Base-by-base conservation (phyloP, 2,329 filamentous ascomycete genomes). In the Cytospora schulzeri region DNA sequence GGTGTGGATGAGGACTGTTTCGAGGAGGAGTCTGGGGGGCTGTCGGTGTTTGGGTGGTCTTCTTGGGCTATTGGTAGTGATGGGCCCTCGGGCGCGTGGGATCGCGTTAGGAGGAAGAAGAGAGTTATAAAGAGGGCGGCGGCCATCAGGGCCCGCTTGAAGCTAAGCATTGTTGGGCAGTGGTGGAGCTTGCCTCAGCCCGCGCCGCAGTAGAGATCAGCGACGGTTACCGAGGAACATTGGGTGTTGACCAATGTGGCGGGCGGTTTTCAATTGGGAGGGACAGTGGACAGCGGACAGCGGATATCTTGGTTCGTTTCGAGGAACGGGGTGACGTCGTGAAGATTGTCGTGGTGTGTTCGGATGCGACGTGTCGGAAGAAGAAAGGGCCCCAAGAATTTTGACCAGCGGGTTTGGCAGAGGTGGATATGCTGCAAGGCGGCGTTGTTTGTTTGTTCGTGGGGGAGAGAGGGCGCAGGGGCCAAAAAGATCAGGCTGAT, bases 71-170 rank as follows among this genome's bases (percentile, higher is more conserved):
- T 72, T 73, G 70, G 69, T 66, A 71, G 71, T 67, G 69, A 70
- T 66, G 70, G 71, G 28, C 54, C 35, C n/a, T 70, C 53, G n/a
- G 73, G 65, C 22, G n/a, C 53, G 73, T 89, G 87, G 53, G 86
- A 83, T 66, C 85, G 84, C 66, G 86, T 86, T 69, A 92, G 82
- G 68, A 94, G 78, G 78, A 88, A 88, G 77, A 93, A 81, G 72
- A 91, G 80, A 31, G 86, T 84, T 70, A 94, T 77, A 68, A 93
- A 78, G 73, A 88, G 84, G 70, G 85, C 83, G 56, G 92, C 91
- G 62, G 89, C 84, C 70, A 92, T 79, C 68, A 96, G 76, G 73
- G 91, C 90, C 77, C 91, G 89, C 73, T 88, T 86, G 74, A 91
- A 91, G 72, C 90, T 91, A 75, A 93, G 84, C 92, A 96, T 96